Conservation (phyloP, 306 rosid genomes). For the Herpetospermum pedunculosum region DNA sequence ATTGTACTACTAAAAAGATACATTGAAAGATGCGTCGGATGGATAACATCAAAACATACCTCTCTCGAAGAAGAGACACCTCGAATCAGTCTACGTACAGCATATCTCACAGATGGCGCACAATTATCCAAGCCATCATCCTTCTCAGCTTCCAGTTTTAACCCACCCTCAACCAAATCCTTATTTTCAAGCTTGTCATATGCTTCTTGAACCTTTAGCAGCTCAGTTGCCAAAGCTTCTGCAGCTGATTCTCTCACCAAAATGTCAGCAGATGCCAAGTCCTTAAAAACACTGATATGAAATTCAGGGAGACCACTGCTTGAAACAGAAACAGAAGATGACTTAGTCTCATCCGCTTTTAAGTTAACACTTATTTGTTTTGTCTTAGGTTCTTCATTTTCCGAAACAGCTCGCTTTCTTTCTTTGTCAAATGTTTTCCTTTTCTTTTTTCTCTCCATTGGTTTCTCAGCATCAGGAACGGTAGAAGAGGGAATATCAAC, state of each 20-base stretch:
- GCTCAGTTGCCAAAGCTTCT: slow-evolving; percentile 53
- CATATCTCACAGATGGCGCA: slow-evolving; percentile 94
- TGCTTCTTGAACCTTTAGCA: slow-evolving; percentile 62
- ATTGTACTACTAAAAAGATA: background rate
- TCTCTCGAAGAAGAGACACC: slow-evolving; percentile 94
- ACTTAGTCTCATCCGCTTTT: slow-evolving; percentile 8
- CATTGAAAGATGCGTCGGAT: background rate
- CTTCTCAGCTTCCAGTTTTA: slow-evolving; percentile 82
- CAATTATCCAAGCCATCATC: slow-evolving; percentile 83
- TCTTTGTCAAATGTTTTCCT: slow-evolving; percentile 55
- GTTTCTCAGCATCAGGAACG: slow-evolving; percentile 23
- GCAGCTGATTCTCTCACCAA: slow-evolving; percentile 45
- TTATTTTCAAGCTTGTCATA: slow-evolving; percentile 47
- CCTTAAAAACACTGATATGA: slow-evolving; percentile 87
- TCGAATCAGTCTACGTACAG: slow-evolving; percentile 75
- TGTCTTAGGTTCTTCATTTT: slow-evolving; percentile 6
- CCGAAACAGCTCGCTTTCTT: slow-evolving; percentile 16
- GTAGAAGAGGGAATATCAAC: slow-evolving; percentile 9
- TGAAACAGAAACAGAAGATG: slow-evolving; percentile 8
- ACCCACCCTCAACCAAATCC: slow-evolving; percentile 42
- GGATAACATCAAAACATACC: slow-evolving; percentile 23
- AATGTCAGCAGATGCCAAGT: slow-evolving; percentile 45
- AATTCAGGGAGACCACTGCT: slow-evolving; percentile 45
- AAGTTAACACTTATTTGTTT: slow-evolving; percentile 8
- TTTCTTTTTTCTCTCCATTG: slow-evolving; percentile 74